These are phyloP conservation scores for Globisporangium ultimum DNA, from an alignment of 352 stramenopile species.

Conservation along the genomic window DNA sequence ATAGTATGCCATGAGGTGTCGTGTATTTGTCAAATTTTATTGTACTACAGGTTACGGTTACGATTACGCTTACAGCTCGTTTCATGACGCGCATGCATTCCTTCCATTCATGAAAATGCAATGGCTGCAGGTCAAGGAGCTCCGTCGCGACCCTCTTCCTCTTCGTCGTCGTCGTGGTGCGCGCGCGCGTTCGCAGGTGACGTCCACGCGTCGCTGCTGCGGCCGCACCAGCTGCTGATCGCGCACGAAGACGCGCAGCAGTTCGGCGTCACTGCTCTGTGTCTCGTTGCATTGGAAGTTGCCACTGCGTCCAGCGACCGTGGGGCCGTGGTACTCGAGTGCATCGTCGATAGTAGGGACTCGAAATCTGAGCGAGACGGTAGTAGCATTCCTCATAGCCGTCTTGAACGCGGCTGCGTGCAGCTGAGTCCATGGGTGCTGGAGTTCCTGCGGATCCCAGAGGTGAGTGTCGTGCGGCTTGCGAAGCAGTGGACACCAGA, in stretches of 20 bases:
- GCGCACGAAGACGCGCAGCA: slow-evolving; percentile 24
- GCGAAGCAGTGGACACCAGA: slow-evolving; percentile 4
- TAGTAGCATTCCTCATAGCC: background rate
- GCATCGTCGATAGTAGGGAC: slow-evolving; percentile 21
- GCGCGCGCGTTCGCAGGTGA: slow-evolving; percentile 17
- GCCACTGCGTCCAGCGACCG: background rate
- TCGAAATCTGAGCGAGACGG: background rate
- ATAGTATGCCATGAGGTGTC: no score
- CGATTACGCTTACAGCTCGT: no score
- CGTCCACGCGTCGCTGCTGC: slow-evolving; percentile 23
- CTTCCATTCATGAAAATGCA: background rate
- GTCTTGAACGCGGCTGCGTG: slow-evolving; percentile 16
- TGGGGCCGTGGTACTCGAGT: slow-evolving; percentile 28
- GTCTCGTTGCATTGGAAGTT: slow-evolving; percentile 10
- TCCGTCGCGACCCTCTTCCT: no score
- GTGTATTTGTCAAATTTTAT: no score
- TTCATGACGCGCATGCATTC: background rate
- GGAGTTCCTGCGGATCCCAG: slow-evolving; percentile 18
- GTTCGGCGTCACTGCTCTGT: slow-evolving; percentile 18
- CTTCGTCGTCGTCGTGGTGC: background rate
- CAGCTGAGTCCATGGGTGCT: slow-evolving; percentile 57
- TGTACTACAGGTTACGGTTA: no score
- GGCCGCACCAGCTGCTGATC: slow-evolving; percentile 50
- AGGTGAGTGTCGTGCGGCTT: slow-evolving; percentile 10
- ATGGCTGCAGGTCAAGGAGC: background rate